phyloP scores from a whole-genome alignment of 2,329 filamentous ascomycete genomes.

The Aspergillus ibericus region DNA sequence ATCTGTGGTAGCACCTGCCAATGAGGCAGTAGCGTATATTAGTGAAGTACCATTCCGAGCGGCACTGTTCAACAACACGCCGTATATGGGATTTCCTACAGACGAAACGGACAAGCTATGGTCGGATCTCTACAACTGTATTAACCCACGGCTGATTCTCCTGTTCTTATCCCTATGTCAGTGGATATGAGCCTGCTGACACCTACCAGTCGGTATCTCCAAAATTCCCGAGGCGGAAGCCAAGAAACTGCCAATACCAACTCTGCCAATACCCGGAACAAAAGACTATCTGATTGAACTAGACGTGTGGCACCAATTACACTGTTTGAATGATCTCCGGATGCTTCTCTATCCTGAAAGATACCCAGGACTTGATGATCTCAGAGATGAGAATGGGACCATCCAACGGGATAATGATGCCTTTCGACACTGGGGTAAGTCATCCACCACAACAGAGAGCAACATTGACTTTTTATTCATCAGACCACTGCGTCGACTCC shows the following conservation, averaged over 20 bases:
- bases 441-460: neutral
- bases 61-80: neutral
- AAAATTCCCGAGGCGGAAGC: neutral
- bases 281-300: neutral
- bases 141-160: too few species aligned
- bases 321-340: neutral
- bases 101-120: neutral
- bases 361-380: neutral
- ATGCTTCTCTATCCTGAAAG: neutral
- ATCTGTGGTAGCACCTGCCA: neutral
- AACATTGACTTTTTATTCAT: neutral
- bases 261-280: neutral
- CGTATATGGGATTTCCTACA: neutral
- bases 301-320: neutral
- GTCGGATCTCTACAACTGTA: neutral
- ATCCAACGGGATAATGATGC: neutral
- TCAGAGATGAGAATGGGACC: neutral
- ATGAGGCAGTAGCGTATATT: neutral
- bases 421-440: neutral
- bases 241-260: neutral
- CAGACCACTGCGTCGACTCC: neutral
- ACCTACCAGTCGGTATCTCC: neutral
- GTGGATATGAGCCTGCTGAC: neutral
- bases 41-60: neutral
- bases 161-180: too few species aligned